Evolutionary conservation across 306 rosid species (phyloP), one percentile per base, ranked within the genome.

Genomic region (Dryas octopetala): DNA sequence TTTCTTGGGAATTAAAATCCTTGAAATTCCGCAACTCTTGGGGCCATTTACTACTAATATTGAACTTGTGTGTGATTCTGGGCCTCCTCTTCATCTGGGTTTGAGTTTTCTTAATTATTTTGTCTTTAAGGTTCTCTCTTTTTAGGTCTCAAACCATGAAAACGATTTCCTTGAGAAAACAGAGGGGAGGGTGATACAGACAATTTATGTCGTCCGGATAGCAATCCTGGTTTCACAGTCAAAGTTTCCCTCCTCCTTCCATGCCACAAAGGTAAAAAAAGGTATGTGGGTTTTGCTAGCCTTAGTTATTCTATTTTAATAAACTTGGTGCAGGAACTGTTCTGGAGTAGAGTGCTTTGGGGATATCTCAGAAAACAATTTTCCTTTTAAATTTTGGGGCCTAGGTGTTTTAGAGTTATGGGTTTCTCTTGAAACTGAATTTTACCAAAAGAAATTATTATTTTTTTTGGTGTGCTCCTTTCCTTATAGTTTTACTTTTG

Each of bases 121-220:
- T 32, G 51, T 12, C 9, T 40, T 14, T 19, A n/a, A 23, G 76
- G 11, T 64, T 63, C 43, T 51, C 17, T 50, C 46, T 51, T 52
- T 67, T 47, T 74, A 43, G 58, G 23, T 23, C 38, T 32, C 38
- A 32, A 9, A 6, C 23, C 10, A 47, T 32, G 53, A 28, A 9
- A 17, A 51, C 61, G 72, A 47, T 32, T 64, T 11, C n/a, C 58
- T 47, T 45, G 54, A 57, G 68, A 50, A 76, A 64, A 76, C 66
- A 67, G 71, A 68, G 38, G 38, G 63, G 75, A 55, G 61, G 76
- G 71, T 55, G 69, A 72, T 26, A 51, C 71, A 38, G 80, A 52
- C 62, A 45, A 83, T 81, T 74, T 83, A 81, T 82, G 87, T 78
- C 85, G 76, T 82, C 81, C 41, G 79, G 59, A 70, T 66, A 86